Conservation (phyloP, 169 alveolate genomes). For the Eimeria tenella region DNA sequence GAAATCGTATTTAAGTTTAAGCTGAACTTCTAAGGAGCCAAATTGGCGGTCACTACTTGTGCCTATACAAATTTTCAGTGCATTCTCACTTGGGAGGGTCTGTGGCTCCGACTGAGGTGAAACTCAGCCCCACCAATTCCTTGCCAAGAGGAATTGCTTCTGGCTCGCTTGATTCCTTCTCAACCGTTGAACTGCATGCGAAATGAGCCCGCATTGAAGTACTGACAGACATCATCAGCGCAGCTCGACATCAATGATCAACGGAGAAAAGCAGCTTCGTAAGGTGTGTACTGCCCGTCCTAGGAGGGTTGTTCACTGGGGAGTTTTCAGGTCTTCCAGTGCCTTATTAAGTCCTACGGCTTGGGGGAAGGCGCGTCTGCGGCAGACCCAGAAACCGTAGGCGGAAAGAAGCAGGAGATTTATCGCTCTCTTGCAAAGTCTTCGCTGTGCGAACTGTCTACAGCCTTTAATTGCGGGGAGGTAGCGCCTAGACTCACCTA, state of each 20-base stretch:
- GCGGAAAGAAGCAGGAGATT: background rate
- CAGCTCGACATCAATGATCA: too few species aligned
- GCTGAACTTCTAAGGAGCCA: background rate
- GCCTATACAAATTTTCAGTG: background rate
- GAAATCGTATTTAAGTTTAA: too few species aligned
- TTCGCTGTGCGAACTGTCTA: too few species aligned
- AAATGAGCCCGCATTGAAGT: background rate
- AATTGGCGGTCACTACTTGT: background rate
- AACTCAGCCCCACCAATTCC: slow-evolving; percentile 70
- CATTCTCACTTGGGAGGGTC: slow-evolving; percentile 72
- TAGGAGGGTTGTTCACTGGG: too few species aligned
- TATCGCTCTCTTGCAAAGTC: too few species aligned
- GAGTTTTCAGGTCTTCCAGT: background rate
- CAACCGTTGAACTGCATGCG: slow-evolving; percentile 28
- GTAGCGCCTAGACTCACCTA: slow-evolving; percentile 35
- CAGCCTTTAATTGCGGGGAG: background rate
- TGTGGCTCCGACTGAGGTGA: slow-evolving; percentile 74
- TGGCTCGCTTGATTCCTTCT: background rate
- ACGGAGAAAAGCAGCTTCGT: too few species aligned
- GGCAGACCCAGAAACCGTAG: slow-evolving; percentile 16
- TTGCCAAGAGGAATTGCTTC: slow-evolving; percentile 51
- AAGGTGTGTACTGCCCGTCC: too few species aligned
- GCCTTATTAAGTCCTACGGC: background rate
- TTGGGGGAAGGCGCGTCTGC: slow-evolving; percentile 73
- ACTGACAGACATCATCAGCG: too few species aligned